Base-by-base conservation (phyloP, 345 rosid species). In the Geranium brycei region DNA sequence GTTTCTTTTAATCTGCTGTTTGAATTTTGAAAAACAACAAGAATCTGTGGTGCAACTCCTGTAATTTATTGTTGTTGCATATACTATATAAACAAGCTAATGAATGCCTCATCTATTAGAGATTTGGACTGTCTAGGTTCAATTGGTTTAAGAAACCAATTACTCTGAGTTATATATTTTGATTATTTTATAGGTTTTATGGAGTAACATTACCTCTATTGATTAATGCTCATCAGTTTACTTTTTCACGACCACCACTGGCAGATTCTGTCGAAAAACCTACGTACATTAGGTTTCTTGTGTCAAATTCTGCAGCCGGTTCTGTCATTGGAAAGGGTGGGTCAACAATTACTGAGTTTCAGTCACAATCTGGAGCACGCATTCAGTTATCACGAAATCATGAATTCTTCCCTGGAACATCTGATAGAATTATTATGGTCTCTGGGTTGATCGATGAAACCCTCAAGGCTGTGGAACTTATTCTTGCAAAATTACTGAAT, bases 281-380 rank as follows among this genome's bases (percentile, higher is more conserved):
- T 4, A 85, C 95, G 10, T 87, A 85, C 69, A 66, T 84, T 65
- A 82, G 92, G 78, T 88, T 95, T 71, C 95, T 95, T 59, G 96
- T 95, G 19, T 95, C 99, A 64, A 95, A 95, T 87, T 87, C 97
- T 28, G 89, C 96, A 6, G 99, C 99, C 64, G 99, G 99, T 72
- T 91, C 99, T 19, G 90, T 95, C 67, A 95, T 95, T 71, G 97
- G 99, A 72, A 95, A 91, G 80, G 96, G 96, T 66, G 99, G 99
- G 67, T 88, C 95, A 12, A 95, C 96, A 30, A 95, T 95, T 70
- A 88, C 89, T 60, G 99, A 95, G 31, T 91, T 95, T 64, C 99
- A 95, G 81, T 80, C 91, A 6, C 88, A 88, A 70, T 95, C 99
- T 0, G 93, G 97, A 57, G 96, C 99, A 5, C 79, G 96, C 69